Percentiles rank a stretch among this genome's conserved stretches.
These are phyloP conservation scores for Pyrenula massariospora DNA, from an alignment of 495 filamentous ascomycete genomes.

Conservation along the genomic window DNA sequence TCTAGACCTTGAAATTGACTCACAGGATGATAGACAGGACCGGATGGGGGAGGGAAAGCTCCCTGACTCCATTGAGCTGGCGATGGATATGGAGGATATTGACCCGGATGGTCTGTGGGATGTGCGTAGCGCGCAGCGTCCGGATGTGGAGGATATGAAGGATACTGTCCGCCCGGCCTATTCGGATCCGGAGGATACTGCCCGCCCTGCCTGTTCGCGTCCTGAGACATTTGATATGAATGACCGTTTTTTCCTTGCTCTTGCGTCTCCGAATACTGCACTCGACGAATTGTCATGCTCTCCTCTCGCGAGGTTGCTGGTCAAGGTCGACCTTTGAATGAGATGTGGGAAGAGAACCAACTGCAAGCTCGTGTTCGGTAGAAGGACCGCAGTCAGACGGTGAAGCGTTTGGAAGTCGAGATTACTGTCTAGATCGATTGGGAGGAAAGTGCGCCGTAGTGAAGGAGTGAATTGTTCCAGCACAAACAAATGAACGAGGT, in stretches of 20 bases:
- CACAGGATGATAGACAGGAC: slow-evolving; percentile 25
- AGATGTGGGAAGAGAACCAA: too few relatives aligned
- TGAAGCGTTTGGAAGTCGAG: too few relatives aligned
- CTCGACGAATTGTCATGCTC: neutral
- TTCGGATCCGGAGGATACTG: neutral
- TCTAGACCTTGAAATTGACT: slow-evolving; percentile 22
- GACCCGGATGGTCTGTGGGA: slow-evolving; percentile 7
- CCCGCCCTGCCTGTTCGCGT: neutral
- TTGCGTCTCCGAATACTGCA: neutral
- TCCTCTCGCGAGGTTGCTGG: too few relatives aligned
- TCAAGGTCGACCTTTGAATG: too few relatives aligned
- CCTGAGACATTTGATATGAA: neutral
- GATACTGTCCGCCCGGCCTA: slow-evolving; percentile 1
- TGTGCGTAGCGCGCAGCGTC: slow-evolving; percentile 7
- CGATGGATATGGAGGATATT: slow-evolving; percentile 16
- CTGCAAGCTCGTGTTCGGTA: too few relatives aligned
- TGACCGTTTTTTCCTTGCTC: neutral
- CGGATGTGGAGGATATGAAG: slow-evolving; percentile 1
- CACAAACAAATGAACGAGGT: neutral
- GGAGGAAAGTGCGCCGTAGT: neutral
- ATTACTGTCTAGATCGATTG: too few relatives aligned
- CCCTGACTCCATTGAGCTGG: slow-evolving; percentile 15
- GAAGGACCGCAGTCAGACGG: too few relatives aligned
- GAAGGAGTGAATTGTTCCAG: neutral
- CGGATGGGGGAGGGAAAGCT: slow-evolving; percentile 15